Evolutionary conservation across 495 filamentous ascomycete genomes (phyloP).

Genomic region (Choiromyces venosus): DNA sequence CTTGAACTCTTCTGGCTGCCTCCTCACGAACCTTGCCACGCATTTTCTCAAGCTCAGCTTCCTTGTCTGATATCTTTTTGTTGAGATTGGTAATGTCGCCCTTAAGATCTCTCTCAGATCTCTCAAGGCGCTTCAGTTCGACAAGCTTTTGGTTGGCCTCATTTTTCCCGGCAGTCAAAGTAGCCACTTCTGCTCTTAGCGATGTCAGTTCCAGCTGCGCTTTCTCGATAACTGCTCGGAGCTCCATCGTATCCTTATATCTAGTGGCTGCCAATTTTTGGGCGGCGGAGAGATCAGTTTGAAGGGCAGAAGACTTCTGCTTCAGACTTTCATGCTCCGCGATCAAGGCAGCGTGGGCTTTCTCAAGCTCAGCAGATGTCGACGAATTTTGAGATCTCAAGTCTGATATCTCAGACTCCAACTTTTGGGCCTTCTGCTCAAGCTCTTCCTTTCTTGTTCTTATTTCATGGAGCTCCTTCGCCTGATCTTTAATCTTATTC

Average conservation of each 20-base stretch:
- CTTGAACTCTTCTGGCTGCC: slow-evolving; percentile 60
- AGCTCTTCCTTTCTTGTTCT: slow-evolving; percentile 50
- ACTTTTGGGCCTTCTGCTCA: slow-evolving; percentile 40
- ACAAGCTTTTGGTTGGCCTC: slow-evolving; percentile 61
- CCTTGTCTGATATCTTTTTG: slow-evolving; percentile 63
- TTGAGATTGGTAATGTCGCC: slow-evolving; percentile 64
- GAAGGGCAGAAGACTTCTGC: slow-evolving; percentile 59
- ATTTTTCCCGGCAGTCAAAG: slow-evolving; percentile 64
- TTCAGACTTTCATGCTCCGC: slow-evolving; percentile 72
- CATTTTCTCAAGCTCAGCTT: slow-evolving; percentile 67
- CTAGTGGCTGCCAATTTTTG: slow-evolving; percentile 76
- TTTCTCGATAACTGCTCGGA: slow-evolving; percentile 72
- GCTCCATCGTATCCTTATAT: slow-evolving; percentile 79
- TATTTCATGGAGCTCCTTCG: slow-evolving; percentile 61
- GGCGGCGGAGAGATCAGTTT: slow-evolving; percentile 79
- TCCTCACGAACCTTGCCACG: slow-evolving; percentile 72
- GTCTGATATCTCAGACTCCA: slow-evolving; percentile 50
- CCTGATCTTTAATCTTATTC: slow-evolving; percentile 67
- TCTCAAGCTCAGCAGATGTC: slow-evolving; percentile 49
- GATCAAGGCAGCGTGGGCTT: slow-evolving; percentile 55
- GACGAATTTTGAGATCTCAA: slow-evolving; percentile 59
- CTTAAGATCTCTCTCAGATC: slow-evolving; percentile 71
- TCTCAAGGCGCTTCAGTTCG: slow-evolving; percentile 69
- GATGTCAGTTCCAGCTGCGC: slow-evolving; percentile 75
- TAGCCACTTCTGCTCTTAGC: slow-evolving; percentile 66